A percentile compares a stretch with the other conserved stretches of the same genome.
Evolutionary conservation across 1,139 yeast species (phyloP).

Genomic region (Fermentozyma sake): DNA sequence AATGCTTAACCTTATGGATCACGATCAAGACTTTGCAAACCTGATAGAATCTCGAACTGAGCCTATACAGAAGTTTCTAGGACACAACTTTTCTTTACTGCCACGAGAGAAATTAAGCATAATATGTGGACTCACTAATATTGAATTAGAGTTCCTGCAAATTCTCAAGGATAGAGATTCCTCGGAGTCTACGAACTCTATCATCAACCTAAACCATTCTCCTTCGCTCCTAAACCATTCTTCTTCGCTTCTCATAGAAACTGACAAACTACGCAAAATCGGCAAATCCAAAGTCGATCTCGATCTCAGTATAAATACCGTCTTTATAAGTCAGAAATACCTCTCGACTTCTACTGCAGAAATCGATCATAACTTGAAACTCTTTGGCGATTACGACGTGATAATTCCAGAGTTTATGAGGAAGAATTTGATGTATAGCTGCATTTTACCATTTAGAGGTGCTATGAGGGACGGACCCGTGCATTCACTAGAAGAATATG

Average conservation of each 20-base stretch:
- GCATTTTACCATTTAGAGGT: conserved; percentile 30
- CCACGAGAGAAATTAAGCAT: conserved; percentile 19
- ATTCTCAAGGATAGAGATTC: not conserved
- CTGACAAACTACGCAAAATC: conserved; percentile 17
- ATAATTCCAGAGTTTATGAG: conserved; percentile 33
- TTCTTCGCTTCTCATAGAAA: conserved; percentile 1
- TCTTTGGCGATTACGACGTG: conserved; percentile 16
- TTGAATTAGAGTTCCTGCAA: conserved; percentile 7
- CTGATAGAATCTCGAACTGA: conserved; percentile 8
- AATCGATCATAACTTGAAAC: conserved; percentile 15
- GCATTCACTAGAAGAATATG: conserved; percentile 9
- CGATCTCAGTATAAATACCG: conserved; percentile 17
- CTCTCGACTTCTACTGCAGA: conserved; percentile 27
- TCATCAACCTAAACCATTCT: no score
- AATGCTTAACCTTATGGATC: conserved; percentile 9
- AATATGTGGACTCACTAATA: conserved; percentile 19
- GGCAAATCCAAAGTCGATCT: conserved; percentile 19
- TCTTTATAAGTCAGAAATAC: conserved; percentile 24
- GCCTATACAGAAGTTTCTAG: conserved; percentile 12
- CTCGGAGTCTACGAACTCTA: not conserved
- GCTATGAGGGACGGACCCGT: conserved; percentile 16
- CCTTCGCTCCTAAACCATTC: no score
- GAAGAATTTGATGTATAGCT: conserved; percentile 20
- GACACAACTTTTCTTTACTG: conserved; percentile 18
- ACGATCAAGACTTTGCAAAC: conserved; percentile 9